These are phyloP conservation scores for Pueraria montana DNA, from an alignment of 306 rosid genomes.

Conservation along the genomic window DNA sequence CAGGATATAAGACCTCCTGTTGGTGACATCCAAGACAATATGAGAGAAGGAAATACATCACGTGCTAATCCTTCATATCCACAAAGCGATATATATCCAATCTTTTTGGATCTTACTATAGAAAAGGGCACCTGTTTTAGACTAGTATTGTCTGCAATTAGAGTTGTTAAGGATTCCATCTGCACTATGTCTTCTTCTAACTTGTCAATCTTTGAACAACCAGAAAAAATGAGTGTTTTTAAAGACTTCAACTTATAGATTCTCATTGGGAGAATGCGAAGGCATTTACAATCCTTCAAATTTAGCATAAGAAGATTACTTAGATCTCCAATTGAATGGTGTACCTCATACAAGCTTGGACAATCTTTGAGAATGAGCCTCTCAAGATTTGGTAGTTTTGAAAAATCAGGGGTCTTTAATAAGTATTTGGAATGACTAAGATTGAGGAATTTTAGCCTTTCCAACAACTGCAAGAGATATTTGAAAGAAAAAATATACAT, in stretches of 20 bases:
- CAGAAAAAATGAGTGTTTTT: conserved; percentile 53
- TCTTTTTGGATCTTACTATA: too few relatives aligned
- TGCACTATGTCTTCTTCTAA: too few relatives aligned
- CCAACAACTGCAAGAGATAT: conserved; percentile 1
- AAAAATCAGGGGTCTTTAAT: conserved; percentile 45
- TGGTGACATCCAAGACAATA: conserved; percentile 49
- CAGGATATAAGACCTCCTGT: not conserved
- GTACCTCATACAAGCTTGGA: conserved; percentile 39
- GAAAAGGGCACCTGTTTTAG: too few relatives aligned
- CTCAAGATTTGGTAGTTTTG: not conserved
- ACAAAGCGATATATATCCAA: conserved; percentile 19
- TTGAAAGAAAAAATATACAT: not conserved
- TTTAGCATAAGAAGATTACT: not conserved
- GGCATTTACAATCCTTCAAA: conserved; percentile 33
- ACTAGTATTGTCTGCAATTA: too few relatives aligned
- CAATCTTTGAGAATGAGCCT: conserved; percentile 35
- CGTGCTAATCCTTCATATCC: conserved; percentile 46
- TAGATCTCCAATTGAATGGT: conserved; percentile 45
- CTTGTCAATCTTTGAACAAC: conserved; percentile 5
- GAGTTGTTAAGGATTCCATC: too few relatives aligned
- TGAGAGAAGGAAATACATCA: conserved; percentile 38
- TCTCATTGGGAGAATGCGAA: conserved; percentile 1
- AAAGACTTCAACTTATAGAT: conserved; percentile 44
- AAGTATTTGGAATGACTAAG: not conserved
- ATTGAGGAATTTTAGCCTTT: conserved; percentile 44